phyloP scores from a whole-genome alignment of 495 filamentous ascomycete genomes.

The Neohortaea acidophila region DNA sequence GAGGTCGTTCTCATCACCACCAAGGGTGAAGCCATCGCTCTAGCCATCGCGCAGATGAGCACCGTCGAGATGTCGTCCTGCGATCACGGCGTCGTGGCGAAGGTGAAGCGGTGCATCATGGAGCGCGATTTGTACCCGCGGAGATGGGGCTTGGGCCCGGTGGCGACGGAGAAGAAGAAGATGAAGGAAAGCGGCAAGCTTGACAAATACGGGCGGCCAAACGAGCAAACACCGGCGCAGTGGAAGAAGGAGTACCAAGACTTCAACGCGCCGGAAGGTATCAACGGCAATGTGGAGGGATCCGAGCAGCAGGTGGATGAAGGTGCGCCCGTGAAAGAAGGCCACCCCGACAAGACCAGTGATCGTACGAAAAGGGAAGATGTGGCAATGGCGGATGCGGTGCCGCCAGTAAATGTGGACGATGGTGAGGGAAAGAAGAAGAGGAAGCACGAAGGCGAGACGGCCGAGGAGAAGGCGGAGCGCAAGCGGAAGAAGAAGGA shows the following conservation, averaged over 20 bases:
- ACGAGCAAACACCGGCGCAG: slow-evolving; percentile 78
- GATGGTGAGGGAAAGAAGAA: slow-evolving; percentile 23
- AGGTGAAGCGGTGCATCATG: slow-evolving; percentile 98
- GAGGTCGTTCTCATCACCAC: slow-evolving; percentile 96
- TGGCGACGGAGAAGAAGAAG: slow-evolving; percentile 94
- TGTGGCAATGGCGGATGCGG: slow-evolving; percentile 25
- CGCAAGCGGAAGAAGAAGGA: slow-evolving; percentile 27
- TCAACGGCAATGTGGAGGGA: slow-evolving; percentile 6
- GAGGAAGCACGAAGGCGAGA: slow-evolving; percentile 24
- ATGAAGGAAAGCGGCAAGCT: slow-evolving; percentile 94
- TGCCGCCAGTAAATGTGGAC: slow-evolving; percentile 18
- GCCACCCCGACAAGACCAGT: slow-evolving; percentile 18
- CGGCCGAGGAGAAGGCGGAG: slow-evolving; percentile 25
- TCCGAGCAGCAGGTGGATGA: slow-evolving; percentile 11
- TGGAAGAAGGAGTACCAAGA: slow-evolving; percentile 88
- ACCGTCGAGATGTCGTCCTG: slow-evolving; percentile 81
- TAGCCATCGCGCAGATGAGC: slow-evolving; percentile 91
- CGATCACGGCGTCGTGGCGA: slow-evolving; percentile 91
- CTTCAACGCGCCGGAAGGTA: slow-evolving; percentile 43
- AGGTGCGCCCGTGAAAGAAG: slow-evolving; percentile 16
- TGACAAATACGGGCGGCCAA: slow-evolving; percentile 87
- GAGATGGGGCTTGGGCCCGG: slow-evolving; percentile 85
- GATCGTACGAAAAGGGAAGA: slow-evolving; percentile 31
- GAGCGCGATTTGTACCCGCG: slow-evolving; percentile 92
- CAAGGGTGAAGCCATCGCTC: slow-evolving; percentile 93